Percentiles rank a stretch among this genome's conserved stretches.
Conservation (phyloP, 257 asterid genomes). For the Mitragyna speciosa region DNA sequence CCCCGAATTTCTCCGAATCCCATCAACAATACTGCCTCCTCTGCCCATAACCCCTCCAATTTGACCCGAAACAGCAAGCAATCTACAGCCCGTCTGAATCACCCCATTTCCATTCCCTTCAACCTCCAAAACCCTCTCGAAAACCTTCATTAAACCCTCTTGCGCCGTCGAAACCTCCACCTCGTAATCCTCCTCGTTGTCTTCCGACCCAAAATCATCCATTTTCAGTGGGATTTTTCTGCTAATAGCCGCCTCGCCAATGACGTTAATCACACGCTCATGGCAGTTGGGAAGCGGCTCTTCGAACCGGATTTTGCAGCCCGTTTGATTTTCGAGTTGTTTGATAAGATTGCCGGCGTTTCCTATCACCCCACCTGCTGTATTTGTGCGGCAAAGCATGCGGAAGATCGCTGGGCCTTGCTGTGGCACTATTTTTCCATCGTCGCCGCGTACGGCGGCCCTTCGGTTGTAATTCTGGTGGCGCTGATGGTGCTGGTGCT, state of each 20-base stretch:
- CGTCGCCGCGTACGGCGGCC: background rate
- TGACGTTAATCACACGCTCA: slow-evolving; percentile 55
- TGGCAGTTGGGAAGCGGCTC: slow-evolving; percentile 40
- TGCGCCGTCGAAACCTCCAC: slow-evolving; percentile 50
- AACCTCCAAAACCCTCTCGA: slow-evolving; percentile 57
- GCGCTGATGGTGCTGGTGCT: too few relatives aligned
- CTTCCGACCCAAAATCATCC: background rate
- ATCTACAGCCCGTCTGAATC: slow-evolving; percentile 35
- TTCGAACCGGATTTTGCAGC: slow-evolving; percentile 42
- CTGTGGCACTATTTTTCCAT: slow-evolving; percentile 9
- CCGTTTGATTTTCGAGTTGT: slow-evolving; percentile 43
- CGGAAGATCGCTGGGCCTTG: slow-evolving; percentile 43
- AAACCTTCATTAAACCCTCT: slow-evolving; percentile 56
- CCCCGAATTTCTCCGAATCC: slow-evolving; percentile 43
- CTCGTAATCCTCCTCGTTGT: slow-evolving; percentile 18
- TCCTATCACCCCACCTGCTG: slow-evolving; percentile 59
- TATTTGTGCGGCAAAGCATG: slow-evolving; percentile 46
- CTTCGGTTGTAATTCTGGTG: too few relatives aligned
- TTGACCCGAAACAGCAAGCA: slow-evolving; percentile 40
- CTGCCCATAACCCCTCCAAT: slow-evolving; percentile 55
- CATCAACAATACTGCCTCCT: slow-evolving; percentile 44
- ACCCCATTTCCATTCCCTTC: slow-evolving; percentile 35
- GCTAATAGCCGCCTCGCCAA: slow-evolving; percentile 41
- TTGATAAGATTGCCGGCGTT: slow-evolving; percentile 41
- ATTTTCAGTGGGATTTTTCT: slow-evolving; percentile 22